Base-by-base conservation (phyloP, 139 green algal genomes). In the Chlamydomonas schloesseri region DNA sequence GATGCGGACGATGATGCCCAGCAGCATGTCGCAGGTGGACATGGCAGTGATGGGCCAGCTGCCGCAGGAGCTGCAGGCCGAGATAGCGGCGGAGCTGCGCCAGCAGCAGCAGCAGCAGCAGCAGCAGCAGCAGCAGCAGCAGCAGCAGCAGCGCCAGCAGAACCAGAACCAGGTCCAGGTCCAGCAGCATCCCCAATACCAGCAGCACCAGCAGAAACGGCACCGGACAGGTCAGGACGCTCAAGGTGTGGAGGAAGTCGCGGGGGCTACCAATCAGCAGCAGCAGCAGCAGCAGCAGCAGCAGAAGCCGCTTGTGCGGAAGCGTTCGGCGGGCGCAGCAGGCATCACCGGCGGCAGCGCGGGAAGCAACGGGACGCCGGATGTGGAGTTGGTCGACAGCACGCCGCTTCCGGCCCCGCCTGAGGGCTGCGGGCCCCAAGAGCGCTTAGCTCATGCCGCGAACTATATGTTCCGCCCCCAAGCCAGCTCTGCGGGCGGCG, bases 21-120 rank as follows among this genome's bases (percentile, higher is more conserved):
- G 73, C 24, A 88, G 72, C 65, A 28, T 75, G 82, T 65, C 81
- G 20, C 83, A 95, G 71, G 76, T 95, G 11, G 93, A 96, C 69
- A 80, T 82, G 23, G 86, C 73, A 17, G 87, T 94, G 34, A 75
- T 95, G 68, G 87, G 86, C 67, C 81, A 92, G 81, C 88, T 96
- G 71, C 93, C 93, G 10, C 60, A 60, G 15, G 85, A 92, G 0
- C 23, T 96, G 47, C 89, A 87, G 67, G 70, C 83, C 57, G 90
- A 95, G 86, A 58, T 96, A 20, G 57, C 37, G 0, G 78, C 62
- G 31, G 78, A 62, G 33, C 46, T 83, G 42, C 62, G 58, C 65
- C 42, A 50, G 92, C 26, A 62, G 67, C 60, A 64, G 29, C 36
- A 33, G 36, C 77, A 10, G 62, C 62, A 17, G 23, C 10, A 60